Evolutionary conservation across 2,329 filamentous ascomycete genomes (phyloP), one percentile per base, ranked within the genome.

Genomic region (Drechslera avenae): DNA sequence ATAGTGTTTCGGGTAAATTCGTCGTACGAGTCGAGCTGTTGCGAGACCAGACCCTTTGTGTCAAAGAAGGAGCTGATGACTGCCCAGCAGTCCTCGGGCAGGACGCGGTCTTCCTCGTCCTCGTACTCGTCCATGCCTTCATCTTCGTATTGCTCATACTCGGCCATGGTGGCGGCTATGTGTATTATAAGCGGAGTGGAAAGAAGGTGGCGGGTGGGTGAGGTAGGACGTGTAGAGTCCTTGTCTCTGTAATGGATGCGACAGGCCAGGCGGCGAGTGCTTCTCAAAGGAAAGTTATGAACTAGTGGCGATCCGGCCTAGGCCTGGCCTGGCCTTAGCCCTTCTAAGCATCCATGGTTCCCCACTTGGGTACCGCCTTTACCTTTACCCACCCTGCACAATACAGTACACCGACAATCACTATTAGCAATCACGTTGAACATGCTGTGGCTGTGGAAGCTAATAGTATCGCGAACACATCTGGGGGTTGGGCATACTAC

Each of bases 11-110:
- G 87, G 50, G 94, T 92, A 69, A 99, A 99, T 72, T 97, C 92
- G 76, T 99, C 91, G 77, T 96, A 99, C 0, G 95, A 99, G 73
- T 97, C 93, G 57, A 97, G 87, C 79, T 99, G 94, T 76, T 99
- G 93, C 13, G 94, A 96, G 17, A 96, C 94, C 26, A 99, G 83
- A 67, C 94, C 93, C 77, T 97, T 99, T 57, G 86, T 84, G 65
- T 97, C 91, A 78, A 99, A 99, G 80, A 97, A 97, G 8, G 94
- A 89, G 49, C 90, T 91, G 73, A 99, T 97, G 69, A 97, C 93
- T 60, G 89, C 89, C 94, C 95, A 99, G 80, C 91, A 97, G 77
- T 99, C 95, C 79, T 97, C 94, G 54, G 92, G 90, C 19, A 92
- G 96, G 78, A 97, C 80, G 53, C 82, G 78, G 56, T 86, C 83